Conservation (phyloP, 2,329 filamentous ascomycete genomes). For the Chaetothyriales sp. region DNA sequence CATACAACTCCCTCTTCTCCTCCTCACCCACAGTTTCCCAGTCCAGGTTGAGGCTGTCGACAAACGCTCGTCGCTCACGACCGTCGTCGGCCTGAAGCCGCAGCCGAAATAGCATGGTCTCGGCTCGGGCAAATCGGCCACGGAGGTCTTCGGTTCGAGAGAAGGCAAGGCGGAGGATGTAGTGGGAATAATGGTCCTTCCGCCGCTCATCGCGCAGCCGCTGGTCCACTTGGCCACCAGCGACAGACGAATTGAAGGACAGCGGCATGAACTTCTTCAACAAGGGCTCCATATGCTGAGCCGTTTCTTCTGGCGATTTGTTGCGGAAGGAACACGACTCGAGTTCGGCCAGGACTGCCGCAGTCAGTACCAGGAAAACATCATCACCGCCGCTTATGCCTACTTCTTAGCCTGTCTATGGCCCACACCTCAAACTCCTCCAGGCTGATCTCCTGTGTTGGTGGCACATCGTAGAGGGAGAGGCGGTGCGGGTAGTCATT, state of each 20-base stretch:
- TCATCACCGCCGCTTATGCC: slow-evolving; percentile 11
- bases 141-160: slow-evolving; percentile 80
- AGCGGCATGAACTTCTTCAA: slow-evolving; percentile 78
- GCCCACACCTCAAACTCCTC: slow-evolving; percentile 99
- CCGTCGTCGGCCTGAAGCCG: slow-evolving; percentile 63
- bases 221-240: slow-evolving; percentile 34
- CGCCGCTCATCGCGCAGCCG: slow-evolving; percentile 57
- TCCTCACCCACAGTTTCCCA: slow-evolving; percentile 71
- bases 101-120: slow-evolving; percentile 77
- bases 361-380: slow-evolving; percentile 2
- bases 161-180: slow-evolving; percentile 87
- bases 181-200: slow-evolving; percentile 96
- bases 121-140: slow-evolving; percentile 68
- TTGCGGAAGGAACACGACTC: slow-evolving; percentile 95
- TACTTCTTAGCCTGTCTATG: slow-evolving; percentile 75
- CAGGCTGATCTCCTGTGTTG: slow-evolving; percentile 84
- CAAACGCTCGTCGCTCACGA: slow-evolving; percentile 58
- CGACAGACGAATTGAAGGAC: slow-evolving; percentile 54
- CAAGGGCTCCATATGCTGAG: slow-evolving; percentile 66
- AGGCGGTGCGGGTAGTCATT: slow-evolving; percentile 69
- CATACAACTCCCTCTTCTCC: slow-evolving; percentile 54
- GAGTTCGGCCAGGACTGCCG: slow-evolving; percentile 34
- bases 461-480: slow-evolving; percentile 80
- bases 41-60: slow-evolving; percentile 60
- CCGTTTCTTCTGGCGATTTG: slow-evolving; percentile 66